phyloP scores from a whole-genome alignment of 495 filamentous ascomycete species.

The Aspergillus cavernicola region DNA sequence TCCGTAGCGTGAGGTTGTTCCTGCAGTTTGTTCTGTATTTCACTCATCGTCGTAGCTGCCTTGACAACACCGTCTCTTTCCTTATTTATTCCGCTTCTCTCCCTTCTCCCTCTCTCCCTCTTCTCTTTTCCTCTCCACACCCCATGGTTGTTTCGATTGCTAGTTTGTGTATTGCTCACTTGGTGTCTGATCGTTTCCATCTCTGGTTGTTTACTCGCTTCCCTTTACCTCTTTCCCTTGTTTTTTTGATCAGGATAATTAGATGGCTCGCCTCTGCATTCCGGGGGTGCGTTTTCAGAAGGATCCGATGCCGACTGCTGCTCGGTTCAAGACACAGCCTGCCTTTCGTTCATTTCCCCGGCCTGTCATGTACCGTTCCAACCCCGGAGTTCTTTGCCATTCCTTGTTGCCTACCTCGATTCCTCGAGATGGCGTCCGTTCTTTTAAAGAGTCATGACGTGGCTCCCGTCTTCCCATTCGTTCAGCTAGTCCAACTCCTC shows the following conservation, averaged over 20 bases:
- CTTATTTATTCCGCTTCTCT: neutral
- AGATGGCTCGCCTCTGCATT: slow-evolving; percentile 18
- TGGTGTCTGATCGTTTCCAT: slow-evolving; percentile 7
- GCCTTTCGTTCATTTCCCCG: slow-evolving; percentile 11
- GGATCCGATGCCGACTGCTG: neutral
- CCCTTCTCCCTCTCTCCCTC: neutral
- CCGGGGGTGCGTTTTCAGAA: slow-evolving; percentile 6
- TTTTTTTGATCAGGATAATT: slow-evolving; percentile 8
- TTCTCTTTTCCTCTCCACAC: slow-evolving; percentile 10
- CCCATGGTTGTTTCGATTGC: slow-evolving; percentile 19
- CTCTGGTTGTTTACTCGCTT: slow-evolving; percentile 1
- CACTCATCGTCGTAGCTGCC: neutral
- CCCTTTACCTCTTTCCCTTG: slow-evolving; percentile 6
- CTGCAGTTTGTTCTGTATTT: neutral
- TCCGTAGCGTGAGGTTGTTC: neutral
- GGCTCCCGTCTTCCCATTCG: slow-evolving; percentile 19
- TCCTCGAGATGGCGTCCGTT: slow-evolving; percentile 9
- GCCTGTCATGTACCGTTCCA: slow-evolving; percentile 3
- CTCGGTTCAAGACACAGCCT: slow-evolving; percentile 16
- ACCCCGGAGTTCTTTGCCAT: slow-evolving; percentile 5
- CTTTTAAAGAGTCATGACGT: slow-evolving; percentile 14
- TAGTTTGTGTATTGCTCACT: slow-evolving; percentile 20
- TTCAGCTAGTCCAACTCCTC: neutral
- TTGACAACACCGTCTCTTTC: neutral
- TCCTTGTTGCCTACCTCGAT: slow-evolving; percentile 9